These are phyloP conservation scores for Backusella parvicylindrica DNA, from an alignment of 192 early-diverging fungal genomes.

Conservation along the genomic window DNA sequence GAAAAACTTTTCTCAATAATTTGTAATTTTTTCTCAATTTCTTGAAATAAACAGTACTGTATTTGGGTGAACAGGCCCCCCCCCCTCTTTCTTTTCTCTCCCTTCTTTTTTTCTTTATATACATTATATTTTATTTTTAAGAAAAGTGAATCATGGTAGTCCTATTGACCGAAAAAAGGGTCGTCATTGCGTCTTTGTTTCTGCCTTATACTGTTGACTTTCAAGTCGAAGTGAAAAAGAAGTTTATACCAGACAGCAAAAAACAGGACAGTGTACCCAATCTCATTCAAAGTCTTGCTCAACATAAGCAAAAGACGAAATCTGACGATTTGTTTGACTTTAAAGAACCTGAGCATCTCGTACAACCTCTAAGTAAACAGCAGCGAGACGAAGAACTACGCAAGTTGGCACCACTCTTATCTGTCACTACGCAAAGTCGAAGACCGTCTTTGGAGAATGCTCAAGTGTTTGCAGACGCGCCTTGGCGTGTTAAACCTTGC, in stretches of 20 bases:
- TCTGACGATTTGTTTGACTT: slow-evolving; percentile 39
- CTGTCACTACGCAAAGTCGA: slow-evolving; percentile 2
- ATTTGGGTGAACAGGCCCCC: background rate
- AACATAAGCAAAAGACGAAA: slow-evolving; percentile 19
- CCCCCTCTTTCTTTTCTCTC: slow-evolving; percentile 6
- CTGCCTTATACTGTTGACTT: slow-evolving; percentile 73
- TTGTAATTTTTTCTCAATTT: no score
- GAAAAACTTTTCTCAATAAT: no score
- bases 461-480: slow-evolving; percentile 37
- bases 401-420: background rate
- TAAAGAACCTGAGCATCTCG: slow-evolving; percentile 13
- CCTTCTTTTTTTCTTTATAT: background rate
- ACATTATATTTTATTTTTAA: background rate
- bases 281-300: slow-evolving; percentile 36
- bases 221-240: slow-evolving; percentile 42
- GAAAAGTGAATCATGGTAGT: background rate
- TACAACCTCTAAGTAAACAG: slow-evolving; percentile 38
- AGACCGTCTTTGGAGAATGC: slow-evolving; percentile 34
- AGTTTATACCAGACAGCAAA: slow-evolving; percentile 21
- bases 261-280: slow-evolving; percentile 12
- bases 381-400: background rate
- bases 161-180: slow-evolving; percentile 37
- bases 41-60: background rate
- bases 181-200: slow-evolving; percentile 72
- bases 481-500: slow-evolving; percentile 70